Evolutionary conservation across 2,329 filamentous ascomycete genomes (phyloP).

Genomic region (Rugonectria rugulosa): DNA sequence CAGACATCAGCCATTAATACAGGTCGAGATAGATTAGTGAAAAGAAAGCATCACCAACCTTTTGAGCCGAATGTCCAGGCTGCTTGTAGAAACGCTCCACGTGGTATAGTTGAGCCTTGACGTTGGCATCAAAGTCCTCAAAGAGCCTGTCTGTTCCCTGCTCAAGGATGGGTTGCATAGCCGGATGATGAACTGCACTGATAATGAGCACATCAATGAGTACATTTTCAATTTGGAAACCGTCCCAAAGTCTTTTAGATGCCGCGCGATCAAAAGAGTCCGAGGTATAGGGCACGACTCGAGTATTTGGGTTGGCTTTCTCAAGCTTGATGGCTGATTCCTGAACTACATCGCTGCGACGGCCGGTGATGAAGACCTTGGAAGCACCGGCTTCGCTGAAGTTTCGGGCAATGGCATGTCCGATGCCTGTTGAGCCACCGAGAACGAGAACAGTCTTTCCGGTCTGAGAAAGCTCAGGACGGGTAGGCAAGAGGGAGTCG

Average conservation of each 20-base stretch:
- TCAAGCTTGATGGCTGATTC: slow-evolving; percentile 16
- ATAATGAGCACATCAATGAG: slow-evolving; percentile 26
- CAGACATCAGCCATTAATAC: rapidly evolving
- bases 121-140: slow-evolving; percentile 33
- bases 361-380: slow-evolving; percentile 48
- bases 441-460: slow-evolving; percentile 69
- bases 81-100: slow-evolving; percentile 33
- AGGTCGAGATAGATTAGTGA: background rate
- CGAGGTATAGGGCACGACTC: background rate
- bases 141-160: slow-evolving; percentile 32
- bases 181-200: slow-evolving; percentile 20
- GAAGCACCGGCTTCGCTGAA: slow-evolving; percentile 54
- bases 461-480: slow-evolving; percentile 48
- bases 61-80: slow-evolving; percentile 13
- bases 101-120: slow-evolving; percentile 25
- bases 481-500: slow-evolving; percentile 45
- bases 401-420: slow-evolving; percentile 67
- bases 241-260: slow-evolving; percentile 18
- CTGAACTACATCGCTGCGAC: slow-evolving; percentile 19
- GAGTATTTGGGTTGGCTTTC: slow-evolving; percentile 14
- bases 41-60: slow-evolving; percentile 17
- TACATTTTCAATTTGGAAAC: slow-evolving; percentile 1
- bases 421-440: slow-evolving; percentile 71
- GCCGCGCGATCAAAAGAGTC: slow-evolving; percentile 16
- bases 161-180: slow-evolving; percentile 23